Evolutionary conservation across 2,329 filamentous ascomycete genomes (phyloP).

Genomic region (Diaporthe aspalathi): DNA sequence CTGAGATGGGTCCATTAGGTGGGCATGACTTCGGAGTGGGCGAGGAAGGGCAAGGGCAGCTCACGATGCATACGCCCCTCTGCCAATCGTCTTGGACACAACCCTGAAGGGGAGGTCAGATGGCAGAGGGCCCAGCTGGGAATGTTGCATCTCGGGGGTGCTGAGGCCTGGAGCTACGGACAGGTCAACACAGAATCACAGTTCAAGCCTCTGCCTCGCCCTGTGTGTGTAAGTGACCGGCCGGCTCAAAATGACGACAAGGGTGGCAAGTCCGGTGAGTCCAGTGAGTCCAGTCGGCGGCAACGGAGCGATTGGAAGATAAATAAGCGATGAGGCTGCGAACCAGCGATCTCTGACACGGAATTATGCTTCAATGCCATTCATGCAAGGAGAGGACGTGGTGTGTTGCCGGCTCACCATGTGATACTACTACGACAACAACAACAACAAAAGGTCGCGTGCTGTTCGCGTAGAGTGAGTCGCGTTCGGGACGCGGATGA

Average conservation of each 20-base stretch:
- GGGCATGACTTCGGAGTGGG: constrained; percentile 30
- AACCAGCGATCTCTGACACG: neutral
- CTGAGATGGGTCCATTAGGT: constrained; percentile 34
- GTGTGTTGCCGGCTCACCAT: constrained; percentile 12
- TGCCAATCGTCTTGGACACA: constrained; percentile 95
- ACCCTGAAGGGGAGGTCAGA: constrained; percentile 90
- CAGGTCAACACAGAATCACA: neutral
- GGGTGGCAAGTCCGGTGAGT: constrained; percentile 12
- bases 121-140: constrained; percentile 89
- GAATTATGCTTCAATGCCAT: neutral
- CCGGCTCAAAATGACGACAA: constrained; percentile 8
- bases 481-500: constrained; percentile 26
- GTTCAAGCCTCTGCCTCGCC: constrained; percentile 1
- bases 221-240: constrained; percentile 6
- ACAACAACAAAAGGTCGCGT: constrained; percentile 32
- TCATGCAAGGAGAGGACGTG: constrained; percentile 10
- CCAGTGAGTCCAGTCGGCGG: neutral
- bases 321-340: constrained; percentile 19
- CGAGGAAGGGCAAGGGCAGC: constrained; percentile 42
- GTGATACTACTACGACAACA: too few species aligned
- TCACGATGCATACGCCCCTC: constrained; percentile 97
- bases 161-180: constrained; percentile 32
- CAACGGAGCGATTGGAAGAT: constrained; percentile 12
- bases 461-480: constrained; percentile 38
- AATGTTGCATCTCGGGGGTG: constrained; percentile 68